phyloP scores from a whole-genome alignment of 768 basidiomycete genomes.

The Gyrodon lividus region DNA sequence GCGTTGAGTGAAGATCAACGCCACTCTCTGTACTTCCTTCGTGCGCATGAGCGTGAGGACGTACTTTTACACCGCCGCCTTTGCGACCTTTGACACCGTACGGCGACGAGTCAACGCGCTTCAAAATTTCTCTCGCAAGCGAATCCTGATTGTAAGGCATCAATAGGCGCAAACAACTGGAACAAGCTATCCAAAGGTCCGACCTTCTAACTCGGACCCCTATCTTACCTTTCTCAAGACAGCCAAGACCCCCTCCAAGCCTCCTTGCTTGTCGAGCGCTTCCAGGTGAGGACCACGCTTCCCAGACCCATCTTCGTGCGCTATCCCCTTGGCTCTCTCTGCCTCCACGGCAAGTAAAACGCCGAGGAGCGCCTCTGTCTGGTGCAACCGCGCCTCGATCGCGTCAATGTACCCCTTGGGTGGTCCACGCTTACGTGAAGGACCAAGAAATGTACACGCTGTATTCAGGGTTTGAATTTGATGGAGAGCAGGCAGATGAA shows the following conservation, averaged over 20 bases:
- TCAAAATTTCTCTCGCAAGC: slow-evolving; percentile 76
- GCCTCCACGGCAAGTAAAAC: slow-evolving; percentile 59
- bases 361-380: slow-evolving; percentile 87
- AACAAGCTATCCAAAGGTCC: not conserved
- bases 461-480: slow-evolving; percentile 13
- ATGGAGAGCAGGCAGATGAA: slow-evolving; percentile 9
- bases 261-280: slow-evolving; percentile 11
- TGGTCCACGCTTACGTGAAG: slow-evolving; percentile 80
- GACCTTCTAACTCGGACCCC: not conserved
- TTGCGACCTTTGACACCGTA: slow-evolving; percentile 76
- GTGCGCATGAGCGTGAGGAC: slow-evolving; percentile 21
- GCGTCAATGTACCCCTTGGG: slow-evolving; percentile 96
- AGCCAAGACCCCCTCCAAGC: slow-evolving; percentile 38
- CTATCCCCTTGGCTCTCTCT: slow-evolving; percentile 16
- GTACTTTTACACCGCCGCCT: slow-evolving; percentile 34
- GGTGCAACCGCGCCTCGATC: slow-evolving; percentile 87
- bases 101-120: slow-evolving; percentile 75
- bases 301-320: slow-evolving; percentile 35
- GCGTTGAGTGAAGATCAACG: slow-evolving; percentile 54
- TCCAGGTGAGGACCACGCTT: not conserved
- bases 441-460: slow-evolving; percentile 80
- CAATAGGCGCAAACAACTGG: not conserved
- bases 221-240: slow-evolving; percentile 49
- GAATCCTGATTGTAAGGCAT: slow-evolving; percentile 52
- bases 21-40: slow-evolving; percentile 10